These are phyloP conservation scores for Cymbopogon flexuosus DNA, from an alignment of 202 grass and related monocot genomes.

Conservation along the genomic window DNA sequence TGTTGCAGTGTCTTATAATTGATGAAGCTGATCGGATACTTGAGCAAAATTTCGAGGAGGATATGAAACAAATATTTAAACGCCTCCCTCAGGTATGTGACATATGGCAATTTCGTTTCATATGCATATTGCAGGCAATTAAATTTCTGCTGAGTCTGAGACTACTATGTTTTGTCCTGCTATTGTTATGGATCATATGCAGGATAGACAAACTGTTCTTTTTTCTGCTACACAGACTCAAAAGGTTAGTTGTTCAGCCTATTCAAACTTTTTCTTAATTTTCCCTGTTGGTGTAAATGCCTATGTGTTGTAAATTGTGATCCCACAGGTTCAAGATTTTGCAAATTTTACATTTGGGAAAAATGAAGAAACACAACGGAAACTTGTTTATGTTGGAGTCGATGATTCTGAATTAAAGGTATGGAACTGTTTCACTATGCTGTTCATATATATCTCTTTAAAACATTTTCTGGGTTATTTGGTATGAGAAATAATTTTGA, in stretches of 20 bases:
- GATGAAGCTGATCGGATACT: conserved; percentile 93
- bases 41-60: conserved; percentile 87
- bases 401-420: conserved; percentile 67
- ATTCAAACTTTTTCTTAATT: too few relatives aligned
- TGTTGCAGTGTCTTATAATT: conserved; percentile 79
- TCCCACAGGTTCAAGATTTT: too few relatives aligned
- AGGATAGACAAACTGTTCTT: too few relatives aligned
- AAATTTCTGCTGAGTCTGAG: neutral
- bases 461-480: neutral
- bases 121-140: neutral
- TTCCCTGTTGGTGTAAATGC: too few relatives aligned
- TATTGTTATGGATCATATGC: neutral
- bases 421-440: neutral
- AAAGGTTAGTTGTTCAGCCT: too few relatives aligned
- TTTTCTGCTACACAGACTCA: too few relatives aligned
- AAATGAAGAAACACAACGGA: conserved; percentile 13
- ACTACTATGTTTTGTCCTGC: neutral
- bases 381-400: conserved; percentile 74
- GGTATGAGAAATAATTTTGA: conserved; percentile 9
- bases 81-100: conserved; percentile 60
- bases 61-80: conserved; percentile 99
- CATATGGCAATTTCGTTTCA: conserved; percentile 17
- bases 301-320: too few relatives aligned
- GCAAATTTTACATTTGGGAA: too few relatives aligned
- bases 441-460: neutral